These are phyloP conservation scores for Tubosaeta brunneosetosa DNA, from an alignment of 768 basidiomycete species.

Conservation along the genomic window DNA sequence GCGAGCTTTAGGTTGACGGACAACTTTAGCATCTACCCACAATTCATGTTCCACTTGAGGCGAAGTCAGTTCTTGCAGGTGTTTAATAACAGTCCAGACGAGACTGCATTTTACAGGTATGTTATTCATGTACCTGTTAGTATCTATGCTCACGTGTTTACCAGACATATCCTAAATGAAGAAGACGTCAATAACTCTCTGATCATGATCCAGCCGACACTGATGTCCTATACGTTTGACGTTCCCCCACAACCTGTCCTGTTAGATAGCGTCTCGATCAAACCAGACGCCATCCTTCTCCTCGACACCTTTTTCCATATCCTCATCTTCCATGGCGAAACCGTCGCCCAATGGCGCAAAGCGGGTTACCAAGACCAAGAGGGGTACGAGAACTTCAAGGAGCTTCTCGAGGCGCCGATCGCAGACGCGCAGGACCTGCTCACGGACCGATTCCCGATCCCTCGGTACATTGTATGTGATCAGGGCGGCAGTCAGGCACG, in stretches of 20 bases:
- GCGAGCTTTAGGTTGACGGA: slow-evolving; percentile 87
- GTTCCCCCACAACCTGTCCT: slow-evolving; percentile 88
- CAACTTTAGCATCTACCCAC: slow-evolving; percentile 98
- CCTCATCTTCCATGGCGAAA: slow-evolving; percentile 98
- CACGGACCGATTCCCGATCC: slow-evolving; percentile 93
- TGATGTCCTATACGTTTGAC: slow-evolving; percentile 98
- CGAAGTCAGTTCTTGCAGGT: slow-evolving; percentile 98
- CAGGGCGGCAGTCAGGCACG: slow-evolving; percentile 97
- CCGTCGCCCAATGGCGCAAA: slow-evolving; percentile 96
- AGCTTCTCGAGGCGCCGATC: slow-evolving; percentile 80
- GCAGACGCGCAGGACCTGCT: slow-evolving; percentile 95
- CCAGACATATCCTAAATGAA: slow-evolving; percentile 88
- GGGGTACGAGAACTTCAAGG: slow-evolving; percentile 98
- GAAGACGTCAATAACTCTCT: slow-evolving; percentile 99
- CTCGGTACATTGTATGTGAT: slow-evolving; percentile 96
- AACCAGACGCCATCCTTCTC: slow-evolving; percentile 91
- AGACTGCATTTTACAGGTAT: slow-evolving; percentile 96
- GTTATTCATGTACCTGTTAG: slow-evolving; percentile 14
- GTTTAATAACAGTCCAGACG: slow-evolving; percentile 99
- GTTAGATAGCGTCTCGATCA: slow-evolving; percentile 96
- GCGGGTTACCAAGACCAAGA: slow-evolving; percentile 98
- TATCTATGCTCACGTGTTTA: slow-evolving; percentile 1
- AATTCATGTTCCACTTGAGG: slow-evolving; percentile 99
- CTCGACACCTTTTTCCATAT: slow-evolving; percentile 99
- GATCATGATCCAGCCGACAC: slow-evolving; percentile 99